These are phyloP conservation scores for Ophiostoma australiae DNA, from an alignment of 2,329 filamentous ascomycete genomes.

Conservation along the genomic window DNA sequence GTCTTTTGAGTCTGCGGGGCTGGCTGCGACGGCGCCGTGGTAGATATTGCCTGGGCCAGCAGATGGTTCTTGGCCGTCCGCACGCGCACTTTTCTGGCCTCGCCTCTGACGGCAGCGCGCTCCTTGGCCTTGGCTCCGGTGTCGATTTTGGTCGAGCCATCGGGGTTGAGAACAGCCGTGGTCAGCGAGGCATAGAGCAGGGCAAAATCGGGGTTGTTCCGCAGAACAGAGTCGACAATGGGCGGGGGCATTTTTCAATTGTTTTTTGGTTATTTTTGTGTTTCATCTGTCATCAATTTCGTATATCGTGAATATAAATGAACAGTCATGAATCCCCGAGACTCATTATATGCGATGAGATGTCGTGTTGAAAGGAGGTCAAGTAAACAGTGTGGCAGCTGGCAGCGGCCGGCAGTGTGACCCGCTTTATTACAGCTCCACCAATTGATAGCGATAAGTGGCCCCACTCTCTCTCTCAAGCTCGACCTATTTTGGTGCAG, in stretches of 20 bases:
- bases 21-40: slow-evolving; percentile 37
- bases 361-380: not conserved
- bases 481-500: slow-evolving; percentile 10
- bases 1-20: slow-evolving; percentile 30
- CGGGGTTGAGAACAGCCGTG: slow-evolving; percentile 49
- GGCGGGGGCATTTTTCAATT: slow-evolving; percentile 39
- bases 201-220: slow-evolving; percentile 57
- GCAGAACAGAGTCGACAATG: slow-evolving; percentile 50
- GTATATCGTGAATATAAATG: not conserved
- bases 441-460: slow-evolving; percentile 5
- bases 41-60: slow-evolving; percentile 47
- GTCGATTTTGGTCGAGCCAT: slow-evolving; percentile 54
- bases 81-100: slow-evolving; percentile 47
- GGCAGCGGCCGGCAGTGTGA: slow-evolving; percentile 6
- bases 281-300: not conserved
- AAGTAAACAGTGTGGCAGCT: slow-evolving; percentile 9
- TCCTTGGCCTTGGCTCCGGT: slow-evolving; percentile 41
- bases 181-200: slow-evolving; percentile 53
- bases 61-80: slow-evolving; percentile 47
- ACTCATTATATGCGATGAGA: no score
- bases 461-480: not conserved
- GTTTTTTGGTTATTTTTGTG: not conserved
- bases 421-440: not conserved
- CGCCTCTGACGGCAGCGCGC: slow-evolving; percentile 44
- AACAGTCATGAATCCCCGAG: not conserved